Evolutionary conservation across 208 protist species (phyloP), one percentile per base, ranked within the genome.

Genomic region (Angomonas ambiguus): DNA sequence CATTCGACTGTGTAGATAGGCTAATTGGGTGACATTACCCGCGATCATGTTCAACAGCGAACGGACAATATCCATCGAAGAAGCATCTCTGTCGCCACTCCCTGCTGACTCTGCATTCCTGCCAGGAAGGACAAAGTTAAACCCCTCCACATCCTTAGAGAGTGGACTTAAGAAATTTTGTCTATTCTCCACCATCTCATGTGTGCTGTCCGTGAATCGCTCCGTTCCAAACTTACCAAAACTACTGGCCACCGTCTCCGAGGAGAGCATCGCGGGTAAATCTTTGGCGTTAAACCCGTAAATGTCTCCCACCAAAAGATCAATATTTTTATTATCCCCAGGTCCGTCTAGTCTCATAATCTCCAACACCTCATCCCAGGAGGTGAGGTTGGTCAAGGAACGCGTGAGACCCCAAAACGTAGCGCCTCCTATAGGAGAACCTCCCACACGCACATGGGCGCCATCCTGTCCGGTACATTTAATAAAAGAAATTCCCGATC

Each of bases 281-380:
- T 94, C 88, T 62, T 90, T 87, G 11, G 86, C 91, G 72, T 90
- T 88, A 81, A 98, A 98, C 51, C 97, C 98, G 69, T 99, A 99
- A 48, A 99, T 99, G 75, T 99, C 97, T 18, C 97, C 97, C 3
- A 99, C 97, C 0, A 98, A 86, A 28, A 99, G 76, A 71, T 99
- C 97, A 6, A 99, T 95, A 56, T 97, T 96, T 41, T 74, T 92
- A 60, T 96, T 96, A 77, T 98, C 93, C 13, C 97, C 97, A 0
- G 83, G 91, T 16, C 89, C 91, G 62, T 97, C 93, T 32, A 96
- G 72, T 31, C 87, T 88, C 69, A 96, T 96, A 55, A 98, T 87
- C 53, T 98, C 90, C 42, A 96, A 75, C 27, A 98, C 93, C 70
- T 98, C 95, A 58, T 98, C 96, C 85, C 96, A 99, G 22, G 88